These are phyloP conservation scores for Aspergillus alliaceus DNA, from an alignment of 2,329 filamentous ascomycete species.

Conservation along the genomic window DNA sequence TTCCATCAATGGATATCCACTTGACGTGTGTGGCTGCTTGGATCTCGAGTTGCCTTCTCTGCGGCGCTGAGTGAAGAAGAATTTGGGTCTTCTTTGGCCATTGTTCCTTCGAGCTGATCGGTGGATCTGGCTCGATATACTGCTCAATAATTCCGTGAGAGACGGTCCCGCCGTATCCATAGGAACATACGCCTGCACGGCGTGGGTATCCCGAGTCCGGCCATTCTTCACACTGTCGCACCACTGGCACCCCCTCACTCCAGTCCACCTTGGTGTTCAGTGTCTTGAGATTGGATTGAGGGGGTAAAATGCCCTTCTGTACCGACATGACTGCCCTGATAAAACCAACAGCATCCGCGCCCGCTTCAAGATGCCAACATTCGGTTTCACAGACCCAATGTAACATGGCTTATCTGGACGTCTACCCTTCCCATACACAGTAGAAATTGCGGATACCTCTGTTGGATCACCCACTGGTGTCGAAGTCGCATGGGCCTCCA, in stretches of 20 bases:
- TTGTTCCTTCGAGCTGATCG: background rate
- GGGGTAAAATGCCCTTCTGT: constrained; percentile 23
- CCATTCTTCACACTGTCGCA: constrained; percentile 24
- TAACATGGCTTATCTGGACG: constrained; percentile 19
- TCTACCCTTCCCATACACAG: constrained; percentile 15
- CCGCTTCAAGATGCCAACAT: constrained; percentile 33
- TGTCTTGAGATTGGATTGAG: constrained; percentile 35
- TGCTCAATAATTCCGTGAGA: constrained; percentile 35
- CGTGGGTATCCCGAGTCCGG: constrained; percentile 10
- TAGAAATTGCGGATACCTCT: constrained; percentile 14
- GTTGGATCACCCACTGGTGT: constrained; percentile 24
- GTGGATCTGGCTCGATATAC: background rate
- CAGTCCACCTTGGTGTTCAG: constrained; percentile 36
- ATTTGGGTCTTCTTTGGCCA: background rate
- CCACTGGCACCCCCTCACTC: constrained; percentile 24
- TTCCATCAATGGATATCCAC: background rate
- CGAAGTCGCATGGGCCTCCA: constrained; percentile 25
- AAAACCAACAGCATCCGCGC: constrained; percentile 25
- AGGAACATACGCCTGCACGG: constrained; percentile 32
- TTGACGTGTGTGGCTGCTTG: background rate
- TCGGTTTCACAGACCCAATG: constrained; percentile 34
- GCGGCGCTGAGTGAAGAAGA: background rate
- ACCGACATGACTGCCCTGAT: constrained; percentile 29
- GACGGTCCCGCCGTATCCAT: constrained; percentile 37
- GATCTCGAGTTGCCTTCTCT: background rate